Conservation (phyloP, 768 basidiomycete genomes). For the Podaxis sp. region DNA sequence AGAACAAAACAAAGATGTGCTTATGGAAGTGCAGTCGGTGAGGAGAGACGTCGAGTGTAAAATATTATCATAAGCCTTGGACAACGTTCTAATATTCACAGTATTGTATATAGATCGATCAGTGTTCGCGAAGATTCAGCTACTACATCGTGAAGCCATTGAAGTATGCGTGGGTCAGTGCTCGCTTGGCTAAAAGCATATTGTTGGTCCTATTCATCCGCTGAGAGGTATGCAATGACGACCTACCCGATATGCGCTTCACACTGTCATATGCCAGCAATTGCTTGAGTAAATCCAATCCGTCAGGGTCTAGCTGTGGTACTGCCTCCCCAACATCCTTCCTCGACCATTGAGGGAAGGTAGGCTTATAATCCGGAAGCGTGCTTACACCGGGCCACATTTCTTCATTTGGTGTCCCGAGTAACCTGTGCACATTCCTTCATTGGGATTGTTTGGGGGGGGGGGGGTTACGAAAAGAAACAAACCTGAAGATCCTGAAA, state of each 20-base stretch:
- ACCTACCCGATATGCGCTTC: constrained; percentile 86
- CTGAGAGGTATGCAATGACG: background rate
- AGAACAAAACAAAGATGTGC: background rate
- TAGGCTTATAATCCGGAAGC: constrained; percentile 93
- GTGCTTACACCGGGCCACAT: constrained; percentile 87
- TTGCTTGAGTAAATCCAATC: constrained; percentile 75
- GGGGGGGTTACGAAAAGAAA: constrained; percentile 1
- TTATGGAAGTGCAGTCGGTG: background rate
- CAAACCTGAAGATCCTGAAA: constrained; percentile 96
- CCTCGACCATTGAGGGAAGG: constrained; percentile 93
- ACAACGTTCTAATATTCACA: background rate
- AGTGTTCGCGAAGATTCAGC: background rate
- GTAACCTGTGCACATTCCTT: constrained; percentile 51
- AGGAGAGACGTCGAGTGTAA: background rate
- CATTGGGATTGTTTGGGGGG: background rate
- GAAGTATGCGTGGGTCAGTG: constrained; percentile 47
- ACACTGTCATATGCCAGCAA: constrained; percentile 87
- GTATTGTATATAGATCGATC: background rate
- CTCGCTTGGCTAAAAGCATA: constrained; percentile 50
- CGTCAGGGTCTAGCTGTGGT: constrained; percentile 69
- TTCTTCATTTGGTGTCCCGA: constrained; percentile 92
- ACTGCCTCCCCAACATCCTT: constrained; percentile 71
- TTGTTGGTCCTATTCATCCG: constrained; percentile 43
- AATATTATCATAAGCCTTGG: background rate
- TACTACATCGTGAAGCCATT: background rate